Conservation (phyloP, 139 green algal species). For the Chlamydomonas urium region DNA sequence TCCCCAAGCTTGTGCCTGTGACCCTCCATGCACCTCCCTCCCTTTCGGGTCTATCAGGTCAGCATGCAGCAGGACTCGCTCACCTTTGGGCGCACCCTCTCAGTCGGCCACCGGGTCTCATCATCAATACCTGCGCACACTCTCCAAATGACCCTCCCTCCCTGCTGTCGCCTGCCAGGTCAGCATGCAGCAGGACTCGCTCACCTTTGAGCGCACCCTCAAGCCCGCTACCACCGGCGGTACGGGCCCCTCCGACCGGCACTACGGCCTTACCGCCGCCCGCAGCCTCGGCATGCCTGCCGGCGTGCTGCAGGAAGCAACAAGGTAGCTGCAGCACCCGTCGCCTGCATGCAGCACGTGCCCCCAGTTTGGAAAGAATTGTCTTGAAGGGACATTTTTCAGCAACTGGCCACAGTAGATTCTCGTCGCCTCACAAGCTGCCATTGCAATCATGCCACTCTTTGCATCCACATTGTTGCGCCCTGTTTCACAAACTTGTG, state of each 20-base stretch:
- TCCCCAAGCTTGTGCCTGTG: background rate
- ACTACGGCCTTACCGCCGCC: constrained; percentile 69
- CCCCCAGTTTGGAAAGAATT: background rate
- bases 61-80: background rate
- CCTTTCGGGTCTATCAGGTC: background rate
- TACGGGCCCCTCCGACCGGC: constrained; percentile 11
- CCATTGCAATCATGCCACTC: no score
- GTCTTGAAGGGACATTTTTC: background rate
- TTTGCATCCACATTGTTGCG: background rate
- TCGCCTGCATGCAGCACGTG: background rate
- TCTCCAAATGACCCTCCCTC: no score
- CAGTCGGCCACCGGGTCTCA: background rate
- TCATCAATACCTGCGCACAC: no score
- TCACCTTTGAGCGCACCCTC: constrained; percentile 51
- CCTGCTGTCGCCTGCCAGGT: constrained; percentile 19
- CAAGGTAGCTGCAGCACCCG: background rate
- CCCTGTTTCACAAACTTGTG: background rate
- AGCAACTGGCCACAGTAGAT: background rate
- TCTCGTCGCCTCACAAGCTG: background rate
- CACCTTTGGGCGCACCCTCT: background rate
- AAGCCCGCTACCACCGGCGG: constrained; percentile 21
- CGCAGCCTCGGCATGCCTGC: constrained; percentile 39
- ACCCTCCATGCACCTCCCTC: background rate
- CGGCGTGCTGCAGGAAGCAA: constrained; percentile 23
- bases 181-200: constrained; percentile 1